Evolutionary conservation across 1,139 yeast genomes (phyloP), one percentile per base, ranked within the genome.

Genomic region (Hemisphaericaspora xylofermentans): DNA sequence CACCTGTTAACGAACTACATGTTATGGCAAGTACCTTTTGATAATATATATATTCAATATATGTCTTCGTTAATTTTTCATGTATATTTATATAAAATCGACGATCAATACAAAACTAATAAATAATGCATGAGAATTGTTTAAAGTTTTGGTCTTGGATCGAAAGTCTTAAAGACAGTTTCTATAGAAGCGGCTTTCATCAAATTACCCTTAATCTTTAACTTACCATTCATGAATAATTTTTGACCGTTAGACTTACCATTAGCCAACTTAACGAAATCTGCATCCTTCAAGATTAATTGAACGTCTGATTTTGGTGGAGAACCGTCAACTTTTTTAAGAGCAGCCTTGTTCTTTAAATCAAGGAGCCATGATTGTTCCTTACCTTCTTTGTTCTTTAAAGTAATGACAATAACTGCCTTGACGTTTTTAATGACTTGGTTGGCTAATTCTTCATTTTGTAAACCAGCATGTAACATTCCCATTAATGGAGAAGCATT

Each of bases 171-270:
- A 68, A 87, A 77, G 39, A 87, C 82, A 37, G 76, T 66, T 66
- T 87, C 95, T 49, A 86, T 79, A 46, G 82, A 77, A 43, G 91
- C 80, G 46, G 95, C 95, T 75, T 88, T 87, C 91, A 85, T 84
- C 71, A 87, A 84, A 69, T 87, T 86, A 56, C 95, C 95, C 74
- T 82, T 84, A 52, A 87, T 83, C 76, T 87, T 87, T 64, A 87
- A 76, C 65, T 84, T 84, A 43, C 95, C 95, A 57, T 78, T 71
- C 86, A 87, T 80, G 67, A 86, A 87, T 58, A 88, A 76, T 69
- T 82, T 84, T 66, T 87, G 95, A 44, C 95, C 89, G 61, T 83
- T 84, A 49, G 88, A 82, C 71, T 85, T 84, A 53, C 94, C 94
- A 48, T 72, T 67, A 43, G 86, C 87, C 55, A 87, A 76, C 60